phyloP scores from a whole-genome alignment of 2,329 filamentous ascomycete genomes.

The Fusarium sterilihyphosum region DNA sequence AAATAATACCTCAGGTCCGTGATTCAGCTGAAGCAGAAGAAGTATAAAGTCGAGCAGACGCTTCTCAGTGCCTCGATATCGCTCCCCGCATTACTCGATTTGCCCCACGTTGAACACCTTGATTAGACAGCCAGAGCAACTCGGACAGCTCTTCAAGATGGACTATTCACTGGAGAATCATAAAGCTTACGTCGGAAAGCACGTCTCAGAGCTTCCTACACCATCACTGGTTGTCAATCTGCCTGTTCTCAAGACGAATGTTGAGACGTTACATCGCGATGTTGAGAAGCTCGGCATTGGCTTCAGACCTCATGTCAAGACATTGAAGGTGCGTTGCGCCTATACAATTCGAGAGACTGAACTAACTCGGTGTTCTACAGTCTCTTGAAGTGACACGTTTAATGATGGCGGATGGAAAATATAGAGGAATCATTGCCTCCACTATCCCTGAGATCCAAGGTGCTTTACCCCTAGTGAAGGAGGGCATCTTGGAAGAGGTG shows the following conservation, averaged over 20 bases:
- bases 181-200: constrained; percentile 49
- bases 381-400: constrained; percentile 51
- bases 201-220: constrained; percentile 49
- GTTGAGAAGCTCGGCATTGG: constrained; percentile 50
- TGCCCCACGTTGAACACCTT: constrained; percentile 3
- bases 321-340: constrained; percentile 49
- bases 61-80: background rate
- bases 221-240: constrained; percentile 53
- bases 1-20: background rate
- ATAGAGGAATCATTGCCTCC: constrained; percentile 52
- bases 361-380: constrained; percentile 29
- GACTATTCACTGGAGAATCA: constrained; percentile 44
- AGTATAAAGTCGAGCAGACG: background rate
- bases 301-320: constrained; percentile 58
- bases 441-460: constrained; percentile 54
- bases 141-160: constrained; percentile 22
- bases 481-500: constrained; percentile 54
- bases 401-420: constrained; percentile 52
- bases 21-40: background rate
- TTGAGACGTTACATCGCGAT: constrained; percentile 49
- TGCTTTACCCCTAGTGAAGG: constrained; percentile 49
- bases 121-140: background rate
- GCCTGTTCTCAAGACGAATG: constrained; percentile 51
- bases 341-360: too few species aligned
- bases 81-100: background rate